These are phyloP conservation scores for Penicillium argentinense DNA, from an alignment of 495 filamentous ascomycete species.

Conservation along the genomic window DNA sequence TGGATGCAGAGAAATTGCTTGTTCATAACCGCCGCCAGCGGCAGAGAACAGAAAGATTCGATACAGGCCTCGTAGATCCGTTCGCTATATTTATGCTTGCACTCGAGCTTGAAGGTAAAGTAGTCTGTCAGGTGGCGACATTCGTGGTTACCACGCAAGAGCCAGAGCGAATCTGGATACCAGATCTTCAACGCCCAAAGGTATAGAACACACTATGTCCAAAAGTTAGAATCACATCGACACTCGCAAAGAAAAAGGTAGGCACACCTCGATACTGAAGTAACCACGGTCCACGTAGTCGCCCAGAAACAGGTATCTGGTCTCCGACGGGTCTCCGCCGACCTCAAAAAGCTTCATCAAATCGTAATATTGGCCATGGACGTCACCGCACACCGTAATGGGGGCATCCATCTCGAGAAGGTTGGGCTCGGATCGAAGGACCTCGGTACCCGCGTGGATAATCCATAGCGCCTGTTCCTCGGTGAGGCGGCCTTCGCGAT, in stretches of 20 bases:
- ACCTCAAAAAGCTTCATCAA: conserved; percentile 99
- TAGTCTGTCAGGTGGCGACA: conserved; percentile 98
- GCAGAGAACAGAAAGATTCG: conserved; percentile 94
- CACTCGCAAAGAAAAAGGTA: conserved; percentile 11
- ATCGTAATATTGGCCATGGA: conserved; percentile 98
- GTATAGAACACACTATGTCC: conserved; percentile 79
- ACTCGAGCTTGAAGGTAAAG: conserved; percentile 99
- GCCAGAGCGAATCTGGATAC: conserved; percentile 96
- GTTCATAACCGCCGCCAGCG: conserved; percentile 97
- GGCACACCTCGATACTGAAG: conserved; percentile 88
- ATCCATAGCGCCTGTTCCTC: conserved; percentile 98
- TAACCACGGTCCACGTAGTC: conserved; percentile 98
- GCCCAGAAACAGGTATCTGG: conserved; percentile 92
- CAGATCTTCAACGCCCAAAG: conserved; percentile 98
- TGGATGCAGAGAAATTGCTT: conserved; percentile 99
- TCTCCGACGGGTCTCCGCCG: conserved; percentile 93
- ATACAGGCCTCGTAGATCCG: conserved; percentile 96
- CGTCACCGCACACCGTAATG: conserved; percentile 98
- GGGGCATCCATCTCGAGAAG: conserved; percentile 98
- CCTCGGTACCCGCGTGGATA: conserved; percentile 76
- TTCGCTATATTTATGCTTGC: conserved; percentile 98
- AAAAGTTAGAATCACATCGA: conserved; percentile 10
- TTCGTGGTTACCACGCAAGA: conserved; percentile 96
- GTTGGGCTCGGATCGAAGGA: conserved; percentile 86
- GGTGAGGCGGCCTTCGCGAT: conserved; percentile 92